Base-by-base conservation (phyloP, 2,329 filamentous ascomycete genomes). In the Leptographium galeiforme region DNA sequence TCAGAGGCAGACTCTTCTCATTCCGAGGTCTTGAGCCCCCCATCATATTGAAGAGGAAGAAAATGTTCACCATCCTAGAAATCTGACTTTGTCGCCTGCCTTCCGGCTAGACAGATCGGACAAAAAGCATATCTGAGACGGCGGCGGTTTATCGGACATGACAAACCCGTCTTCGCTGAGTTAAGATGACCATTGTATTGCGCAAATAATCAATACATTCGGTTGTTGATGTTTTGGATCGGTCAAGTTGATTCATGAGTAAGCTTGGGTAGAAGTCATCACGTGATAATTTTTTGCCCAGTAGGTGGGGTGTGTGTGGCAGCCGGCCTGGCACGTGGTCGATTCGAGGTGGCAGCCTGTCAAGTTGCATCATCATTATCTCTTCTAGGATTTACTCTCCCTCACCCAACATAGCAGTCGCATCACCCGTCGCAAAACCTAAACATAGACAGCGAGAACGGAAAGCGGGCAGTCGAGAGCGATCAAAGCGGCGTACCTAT, bases 61-160 rank as follows among this genome's bases (percentile, higher is more conserved):
- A 8, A n/a, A 34, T 2, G 54, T 81, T 70, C 76, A 95, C 91
- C 90, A 96, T 67, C 89, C 90, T 50, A 97, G 70, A 67, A 97
- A 95, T 57, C 91, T 84, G 56, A 96, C 84, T 70, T 97, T 97
- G n/a, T 81, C 78, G 43, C 79, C 78, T 14, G 70, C 58, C n/a
- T 70, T 63, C 49, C 71, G 70, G 50, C 64, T 63, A 4, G 76
- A 70, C 14, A 90, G 69, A 54, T 77, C 71, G 14, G 78, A 79
- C 53, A 91, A 72, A 56, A 89, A 80, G 56, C 83, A 80, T 43
- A 83, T 71, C 55, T 70, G 73, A 25, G 82, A 84, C 8, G 88
- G 78, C 36, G 79, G 70, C 33, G 87, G 85, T 10, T 77, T 79
- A 57, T 68, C 68, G 19, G 74, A 76, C 77, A 79, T 79, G 51